Evolutionary conservation across 139 green algal species (phyloP), one percentile per base, ranked within the genome.

Genomic region (Ulvella scutata): DNA sequence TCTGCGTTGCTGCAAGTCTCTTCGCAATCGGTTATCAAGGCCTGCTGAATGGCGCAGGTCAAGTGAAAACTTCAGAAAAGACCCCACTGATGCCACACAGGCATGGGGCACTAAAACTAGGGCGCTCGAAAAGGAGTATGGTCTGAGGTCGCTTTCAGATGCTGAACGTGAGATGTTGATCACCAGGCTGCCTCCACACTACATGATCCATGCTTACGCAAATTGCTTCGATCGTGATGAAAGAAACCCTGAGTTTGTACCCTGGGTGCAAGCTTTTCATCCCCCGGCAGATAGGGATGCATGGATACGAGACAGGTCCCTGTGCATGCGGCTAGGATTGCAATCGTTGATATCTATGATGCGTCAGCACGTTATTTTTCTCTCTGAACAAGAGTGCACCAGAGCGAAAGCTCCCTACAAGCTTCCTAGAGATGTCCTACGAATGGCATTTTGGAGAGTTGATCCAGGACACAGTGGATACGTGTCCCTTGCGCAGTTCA

Each of bases 401-500:
- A n/a, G 36, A 61, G 82, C 82, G 9, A 76, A 75, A 13, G 82
- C 84, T 1, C 84, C 82, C n/a, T 74, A 76, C 4, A 75, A 79
- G n/a, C 61, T 81, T 13, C 51, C 81, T 21, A 84, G 83, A 79
- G 77, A 84, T 75, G 62, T 87, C 17, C 77, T 89, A 38, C 28
- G 59, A 2, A 79, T 82, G 38, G 80, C 76, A 17, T 87, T 87
- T 51, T 87, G 80, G 80, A 78, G 75, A 59, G 85, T 89, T 29
- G 85, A 89, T 76, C 82, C 80, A 3, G 3, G 67, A 20, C 21
- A 59, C 2, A 85, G 77, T 3, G 85, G 82, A 43, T 34, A 33
- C 35, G 75, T 87, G n/a, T 86, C 82, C 33, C 33, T 87, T 10
- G 75, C 84, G 75, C 85, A 86, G 76, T 86, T 86, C 72, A 76